These are phyloP conservation scores for Spathaspora gorwiae DNA, from an alignment of 805 yeast genomes.

Conservation along the genomic window DNA sequence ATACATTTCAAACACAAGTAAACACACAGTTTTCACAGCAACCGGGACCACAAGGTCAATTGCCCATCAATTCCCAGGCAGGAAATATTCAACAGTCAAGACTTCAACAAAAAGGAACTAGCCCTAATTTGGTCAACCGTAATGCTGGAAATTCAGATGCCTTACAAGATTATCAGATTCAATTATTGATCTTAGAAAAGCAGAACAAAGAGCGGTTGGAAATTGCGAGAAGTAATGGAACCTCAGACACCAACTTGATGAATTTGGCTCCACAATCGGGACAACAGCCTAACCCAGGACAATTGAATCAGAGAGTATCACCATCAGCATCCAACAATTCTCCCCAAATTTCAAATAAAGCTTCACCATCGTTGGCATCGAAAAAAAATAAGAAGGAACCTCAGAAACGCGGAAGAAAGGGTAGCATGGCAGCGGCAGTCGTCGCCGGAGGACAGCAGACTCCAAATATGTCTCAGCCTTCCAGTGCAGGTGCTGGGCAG, in stretches of 20 bases:
- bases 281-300: conserved; percentile 6
- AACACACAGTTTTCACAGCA: background rate
- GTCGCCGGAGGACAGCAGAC: conserved; percentile 1
- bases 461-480: conserved; percentile 1
- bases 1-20: conserved; percentile 7
- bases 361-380: conserved; percentile 23
- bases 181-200: conserved; percentile 66
- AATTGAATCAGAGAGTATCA: conserved; percentile 13
- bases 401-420: conserved; percentile 29
- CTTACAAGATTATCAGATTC: conserved; percentile 77
- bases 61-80: background rate
- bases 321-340: conserved; percentile 28
- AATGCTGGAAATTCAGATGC: conserved; percentile 45
- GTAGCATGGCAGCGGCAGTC: conserved; percentile 11
- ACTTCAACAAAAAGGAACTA: background rate
- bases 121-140: background rate
- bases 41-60: background rate
- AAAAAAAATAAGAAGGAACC: conserved; percentile 30
- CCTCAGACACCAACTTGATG: conserved; percentile 8
- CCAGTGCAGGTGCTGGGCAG: conserved; percentile 5
- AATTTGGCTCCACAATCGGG: conserved; percentile 5
- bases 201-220: conserved; percentile 69
- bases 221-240: conserved; percentile 40
- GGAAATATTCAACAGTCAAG: background rate
- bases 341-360: conserved; percentile 30